Evolutionary conservation across 225 moss, liverwort and hornwort genomes (phyloP).

Genomic region (Bryoerythrophyllum caledonicum): DNA sequence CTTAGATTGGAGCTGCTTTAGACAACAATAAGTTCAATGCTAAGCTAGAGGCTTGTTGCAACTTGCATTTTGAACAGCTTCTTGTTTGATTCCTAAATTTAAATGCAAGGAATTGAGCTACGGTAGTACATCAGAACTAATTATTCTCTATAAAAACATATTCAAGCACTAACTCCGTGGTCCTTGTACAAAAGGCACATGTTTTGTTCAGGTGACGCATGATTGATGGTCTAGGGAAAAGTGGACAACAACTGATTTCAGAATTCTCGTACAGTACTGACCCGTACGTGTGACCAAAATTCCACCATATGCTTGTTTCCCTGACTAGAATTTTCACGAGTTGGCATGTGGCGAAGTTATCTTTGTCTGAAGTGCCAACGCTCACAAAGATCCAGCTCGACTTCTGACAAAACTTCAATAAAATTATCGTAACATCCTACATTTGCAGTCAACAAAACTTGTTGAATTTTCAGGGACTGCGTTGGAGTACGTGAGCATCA

Average conservation of each 20-base stretch:
- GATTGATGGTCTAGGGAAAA: not conserved
- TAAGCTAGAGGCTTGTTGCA: not conserved
- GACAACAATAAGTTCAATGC: too few species aligned
- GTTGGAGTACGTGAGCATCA: not conserved
- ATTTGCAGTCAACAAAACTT: constrained; percentile 1
- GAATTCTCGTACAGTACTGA: not conserved
- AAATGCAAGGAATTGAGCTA: not conserved
- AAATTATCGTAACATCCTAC: not conserved
- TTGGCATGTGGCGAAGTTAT: not conserved
- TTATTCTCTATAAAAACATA: not conserved
- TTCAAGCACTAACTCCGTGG: not conserved
- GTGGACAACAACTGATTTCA: not conserved
- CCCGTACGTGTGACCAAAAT: not conserved
- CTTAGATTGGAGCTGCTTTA: too few species aligned
- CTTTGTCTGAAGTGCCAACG: not conserved
- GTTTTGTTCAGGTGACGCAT: not conserved
- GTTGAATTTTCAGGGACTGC: not conserved
- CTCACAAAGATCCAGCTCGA: constrained; percentile 18
- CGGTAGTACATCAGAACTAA: not conserved
- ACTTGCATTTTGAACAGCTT: constrained; percentile 4
- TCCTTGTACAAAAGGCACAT: not conserved
- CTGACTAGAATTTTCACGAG: not conserved
- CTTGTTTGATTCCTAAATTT: constrained; percentile 20
- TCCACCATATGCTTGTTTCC: not conserved
- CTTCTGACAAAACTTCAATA: constrained; percentile 7